Conservation (phyloP, 139 green algal species). For the Eudorina sp. region DNA sequence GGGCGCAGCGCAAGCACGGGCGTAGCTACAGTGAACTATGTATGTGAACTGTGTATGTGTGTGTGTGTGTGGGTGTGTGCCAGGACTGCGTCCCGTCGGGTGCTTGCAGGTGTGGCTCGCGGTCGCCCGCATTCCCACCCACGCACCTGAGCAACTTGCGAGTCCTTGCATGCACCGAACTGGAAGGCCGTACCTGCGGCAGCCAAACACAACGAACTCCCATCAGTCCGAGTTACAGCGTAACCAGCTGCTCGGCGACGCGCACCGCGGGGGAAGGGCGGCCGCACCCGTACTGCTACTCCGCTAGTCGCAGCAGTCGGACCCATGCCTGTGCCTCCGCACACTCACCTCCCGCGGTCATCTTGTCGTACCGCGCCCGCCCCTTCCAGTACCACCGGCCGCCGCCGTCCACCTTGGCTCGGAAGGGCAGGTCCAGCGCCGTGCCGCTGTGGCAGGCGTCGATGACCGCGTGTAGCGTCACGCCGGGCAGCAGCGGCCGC, state of each 20-base stretch:
- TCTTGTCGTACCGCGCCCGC: not conserved
- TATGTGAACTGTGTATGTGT: too few relatives aligned
- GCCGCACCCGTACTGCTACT: too few relatives aligned
- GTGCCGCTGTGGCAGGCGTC: slow-evolving; percentile 88
- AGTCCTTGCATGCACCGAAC: slow-evolving; percentile 81
- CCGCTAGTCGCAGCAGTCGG: too few relatives aligned
- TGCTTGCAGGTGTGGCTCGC: not conserved
- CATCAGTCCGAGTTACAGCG: too few relatives aligned
- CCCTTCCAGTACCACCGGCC: slow-evolving; percentile 74
- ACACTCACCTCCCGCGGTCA: slow-evolving; percentile 16
- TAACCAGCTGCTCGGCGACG: too few relatives aligned
- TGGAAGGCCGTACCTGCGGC: slow-evolving; percentile 77
- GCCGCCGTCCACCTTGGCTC: slow-evolving; percentile 56
- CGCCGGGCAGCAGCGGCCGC: slow-evolving; percentile 57
- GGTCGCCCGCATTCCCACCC: not conserved
- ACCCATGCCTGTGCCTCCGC: too few relatives aligned
- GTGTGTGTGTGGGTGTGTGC: too few relatives aligned
- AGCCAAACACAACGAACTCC: too few relatives aligned
- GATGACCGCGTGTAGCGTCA: slow-evolving; percentile 84
- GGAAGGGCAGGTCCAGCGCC: slow-evolving; percentile 79
- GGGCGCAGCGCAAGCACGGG: too few relatives aligned
- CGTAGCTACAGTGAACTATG: too few relatives aligned
- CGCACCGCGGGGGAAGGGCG: too few relatives aligned
- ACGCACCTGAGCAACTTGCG: slow-evolving; percentile 66
- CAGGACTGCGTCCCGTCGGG: too few relatives aligned